These are phyloP conservation scores for Glycine tomentella DNA, from an alignment of 306 rosid species.

Conservation along the genomic window DNA sequence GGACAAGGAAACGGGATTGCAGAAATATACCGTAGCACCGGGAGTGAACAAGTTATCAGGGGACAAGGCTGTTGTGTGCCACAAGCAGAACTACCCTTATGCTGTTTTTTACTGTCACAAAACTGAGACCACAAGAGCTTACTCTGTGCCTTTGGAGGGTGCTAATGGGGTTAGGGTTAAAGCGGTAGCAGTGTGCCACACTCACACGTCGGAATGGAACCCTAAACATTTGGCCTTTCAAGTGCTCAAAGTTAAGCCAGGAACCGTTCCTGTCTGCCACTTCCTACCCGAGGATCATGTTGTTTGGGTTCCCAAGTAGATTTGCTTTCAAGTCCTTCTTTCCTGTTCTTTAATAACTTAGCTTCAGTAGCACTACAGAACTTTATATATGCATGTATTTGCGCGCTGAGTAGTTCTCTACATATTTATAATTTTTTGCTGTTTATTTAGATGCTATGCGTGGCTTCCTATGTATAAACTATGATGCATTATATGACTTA, in stretches of 20 bases:
- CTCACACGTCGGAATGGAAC: constrained; percentile 78
- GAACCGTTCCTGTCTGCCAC: constrained; percentile 77
- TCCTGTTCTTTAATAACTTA: too few relatives aligned
- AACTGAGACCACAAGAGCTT: constrained; percentile 49
- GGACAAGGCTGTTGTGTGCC: constrained; percentile 63
- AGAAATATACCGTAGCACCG: constrained; percentile 19
- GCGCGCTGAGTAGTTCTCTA: too few relatives aligned
- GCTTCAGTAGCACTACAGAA: too few relatives aligned
- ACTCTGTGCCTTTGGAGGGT: constrained; percentile 60
- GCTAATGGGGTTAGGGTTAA: constrained; percentile 62
- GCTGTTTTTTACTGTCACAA: constrained; percentile 84
- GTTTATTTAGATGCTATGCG: too few relatives aligned
- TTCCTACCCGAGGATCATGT: constrained; percentile 73
- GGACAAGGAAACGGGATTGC: constrained; percentile 50
- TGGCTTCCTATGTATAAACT: too few relatives aligned
- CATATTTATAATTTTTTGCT: too few relatives aligned
- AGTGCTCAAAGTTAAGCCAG: constrained; percentile 77
- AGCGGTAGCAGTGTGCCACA: constrained; percentile 77
- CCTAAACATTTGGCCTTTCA: constrained; percentile 83
- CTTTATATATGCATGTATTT: too few relatives aligned
- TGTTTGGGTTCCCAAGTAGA: constrained; percentile 60
- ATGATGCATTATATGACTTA: too few relatives aligned
- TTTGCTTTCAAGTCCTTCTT: too few relatives aligned
- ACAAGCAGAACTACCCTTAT: constrained; percentile 68
- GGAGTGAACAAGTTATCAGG: too few relatives aligned